Percentiles rank a stretch among this genome's conserved stretches.
These are phyloP conservation scores for Suillus cothurnatus DNA, from an alignment of 768 basidiomycete genomes.

Conservation along the genomic window DNA sequence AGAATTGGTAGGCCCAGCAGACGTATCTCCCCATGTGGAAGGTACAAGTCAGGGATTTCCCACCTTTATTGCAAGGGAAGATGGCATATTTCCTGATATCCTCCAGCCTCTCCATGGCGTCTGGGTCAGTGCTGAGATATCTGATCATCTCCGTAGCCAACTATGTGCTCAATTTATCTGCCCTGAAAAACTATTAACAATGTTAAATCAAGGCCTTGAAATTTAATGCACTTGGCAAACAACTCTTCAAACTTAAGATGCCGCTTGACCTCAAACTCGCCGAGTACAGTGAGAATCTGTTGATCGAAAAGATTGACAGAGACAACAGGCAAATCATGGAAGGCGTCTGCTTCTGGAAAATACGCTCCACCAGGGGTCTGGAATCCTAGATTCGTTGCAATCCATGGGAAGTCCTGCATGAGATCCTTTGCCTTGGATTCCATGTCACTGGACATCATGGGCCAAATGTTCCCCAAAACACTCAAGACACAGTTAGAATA, in stretches of 20 bases:
- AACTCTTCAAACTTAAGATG: conserved; percentile 87
- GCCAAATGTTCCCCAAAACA: conserved; percentile 55
- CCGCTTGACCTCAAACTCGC: conserved; percentile 70
- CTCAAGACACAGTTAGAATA: conserved; percentile 80
- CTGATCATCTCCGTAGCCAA: conserved; percentile 76
- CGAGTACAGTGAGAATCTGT: conserved; percentile 64
- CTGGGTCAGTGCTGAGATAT: conserved; percentile 60
- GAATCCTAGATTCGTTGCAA: conserved; percentile 77
- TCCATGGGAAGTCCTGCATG: conserved; percentile 55
- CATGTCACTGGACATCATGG: conserved; percentile 49
- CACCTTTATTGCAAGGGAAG: conserved; percentile 10
- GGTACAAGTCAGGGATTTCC: conserved; percentile 64
- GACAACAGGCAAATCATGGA: conserved; percentile 80
- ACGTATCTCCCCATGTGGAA: conserved; percentile 70
- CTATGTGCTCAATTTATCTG: conserved; percentile 85
- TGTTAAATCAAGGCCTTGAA: not conserved
- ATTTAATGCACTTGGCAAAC: conserved; percentile 62
- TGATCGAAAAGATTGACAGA: conserved; percentile 44
- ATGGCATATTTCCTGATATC: conserved; percentile 5
- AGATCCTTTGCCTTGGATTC: conserved; percentile 52
- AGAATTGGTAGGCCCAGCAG: conserved; percentile 78
- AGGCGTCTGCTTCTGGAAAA: conserved; percentile 86
- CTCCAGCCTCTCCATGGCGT: conserved; percentile 45
- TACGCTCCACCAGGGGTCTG: conserved; percentile 71
- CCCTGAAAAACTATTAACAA: conserved; percentile 41